Conservation (phyloP, 805 yeast genomes). For the Nakazawaea siamensis region DNA sequence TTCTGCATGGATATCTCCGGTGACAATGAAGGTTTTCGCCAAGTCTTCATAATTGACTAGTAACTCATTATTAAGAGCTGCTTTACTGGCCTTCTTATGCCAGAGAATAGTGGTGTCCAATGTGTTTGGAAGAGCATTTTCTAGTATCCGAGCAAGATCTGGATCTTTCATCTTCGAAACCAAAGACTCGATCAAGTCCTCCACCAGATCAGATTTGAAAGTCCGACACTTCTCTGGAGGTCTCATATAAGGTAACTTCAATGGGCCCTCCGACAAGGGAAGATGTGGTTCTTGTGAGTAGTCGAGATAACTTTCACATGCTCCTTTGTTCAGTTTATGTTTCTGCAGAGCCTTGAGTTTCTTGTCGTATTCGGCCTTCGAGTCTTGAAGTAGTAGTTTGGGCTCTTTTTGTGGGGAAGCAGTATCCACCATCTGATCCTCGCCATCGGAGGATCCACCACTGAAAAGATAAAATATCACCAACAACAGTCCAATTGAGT, state of each 20-base stretch:
- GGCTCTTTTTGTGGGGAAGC: too few relatives aligned
- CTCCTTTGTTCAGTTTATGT: background rate
- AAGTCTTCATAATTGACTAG: conserved; percentile 10
- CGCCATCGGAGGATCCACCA: too few relatives aligned
- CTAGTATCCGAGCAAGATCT: conserved; percentile 68
- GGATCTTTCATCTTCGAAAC: conserved; percentile 40
- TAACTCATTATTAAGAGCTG: conserved; percentile 11
- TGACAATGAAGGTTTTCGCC: conserved; percentile 70
- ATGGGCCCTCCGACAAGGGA: conserved; percentile 52
- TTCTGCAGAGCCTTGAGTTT: too few relatives aligned
- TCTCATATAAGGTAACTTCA: conserved; percentile 62
- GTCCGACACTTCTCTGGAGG: conserved; percentile 71
- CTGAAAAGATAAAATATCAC: too few relatives aligned
- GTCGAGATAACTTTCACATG: conserved; percentile 56
- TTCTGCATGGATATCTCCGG: conserved; percentile 92
- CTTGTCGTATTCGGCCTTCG: too few relatives aligned
- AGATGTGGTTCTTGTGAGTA: conserved; percentile 47
- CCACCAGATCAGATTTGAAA: conserved; percentile 55
- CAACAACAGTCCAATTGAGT: too few relatives aligned
- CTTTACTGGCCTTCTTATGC: conserved; percentile 31
- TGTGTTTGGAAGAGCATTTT: conserved; percentile 82
- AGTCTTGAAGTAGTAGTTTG: too few relatives aligned
- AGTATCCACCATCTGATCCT: too few relatives aligned
- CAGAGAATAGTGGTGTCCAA: conserved; percentile 80
- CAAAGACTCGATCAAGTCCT: conserved; percentile 46